Evolutionary conservation across 2,329 filamentous ascomycete genomes (phyloP), one percentile per base, ranked within the genome.

Genomic region (Coniochaeta sp.): DNA sequence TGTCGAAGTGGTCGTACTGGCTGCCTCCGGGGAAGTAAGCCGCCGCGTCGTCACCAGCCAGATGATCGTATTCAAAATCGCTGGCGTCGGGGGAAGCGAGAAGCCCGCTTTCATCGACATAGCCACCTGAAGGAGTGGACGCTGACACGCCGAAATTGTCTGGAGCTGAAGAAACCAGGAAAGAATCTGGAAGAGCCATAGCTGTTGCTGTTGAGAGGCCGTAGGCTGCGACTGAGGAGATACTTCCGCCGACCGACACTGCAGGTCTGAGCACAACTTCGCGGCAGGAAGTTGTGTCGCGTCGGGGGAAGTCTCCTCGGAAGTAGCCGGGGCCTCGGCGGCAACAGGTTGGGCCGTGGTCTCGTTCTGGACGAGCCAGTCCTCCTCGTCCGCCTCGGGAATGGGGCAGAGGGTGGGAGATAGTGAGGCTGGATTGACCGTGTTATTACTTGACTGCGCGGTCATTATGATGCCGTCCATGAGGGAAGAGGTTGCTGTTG

Each of bases 251-350:
- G 90, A 93, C 88, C 86, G 95, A 98, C 95, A 99, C 95, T 89
- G 95, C 95, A 96, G 95, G 95, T 96, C 95, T 60, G 62, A 63
- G 75, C 89, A 98, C 95, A 98, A 97, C 93, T 97, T 89, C 93
- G 85, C 95, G 84, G 95, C 95, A 98, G 95, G 93, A 96, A 96
- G 93, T 97, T 97, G 95, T 97, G 93, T 95, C 95, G 86, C 80
- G 84, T 96, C 91, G 86, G 90, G 83, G 79, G 88, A 84, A 79
- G 76, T 70, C 67, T 70, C 68, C 65, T 65, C 67, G 58, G 64
- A 47, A 56, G 68, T 57, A 61, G 67, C 50, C 36, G 69, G 59
- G 63, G 71, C 50, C 54, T 67, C 63, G 59, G 66, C 63, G 59
- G 66, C 64, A 60, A 63, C 62, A 62, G 65, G 57, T 16, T 64